These are phyloP conservation scores for Radiomyces spectabilis DNA, from an alignment of 192 early-diverging fungal species.

Conservation along the genomic window DNA sequence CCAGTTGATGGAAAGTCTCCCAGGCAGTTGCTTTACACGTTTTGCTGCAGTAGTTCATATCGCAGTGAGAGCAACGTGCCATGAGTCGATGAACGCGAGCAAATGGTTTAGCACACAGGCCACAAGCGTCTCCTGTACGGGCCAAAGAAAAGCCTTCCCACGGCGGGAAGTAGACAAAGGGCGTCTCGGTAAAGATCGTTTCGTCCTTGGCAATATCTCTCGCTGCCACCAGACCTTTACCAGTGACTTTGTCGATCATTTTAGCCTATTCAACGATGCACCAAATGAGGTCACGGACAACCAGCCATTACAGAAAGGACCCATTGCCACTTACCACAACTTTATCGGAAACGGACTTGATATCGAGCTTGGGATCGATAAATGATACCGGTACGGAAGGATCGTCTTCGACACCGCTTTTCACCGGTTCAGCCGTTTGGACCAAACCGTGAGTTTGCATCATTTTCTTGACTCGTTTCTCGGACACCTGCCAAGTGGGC, in stretches of 20 bases:
- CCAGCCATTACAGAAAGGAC: too few relatives aligned
- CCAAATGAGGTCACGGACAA: too few relatives aligned
- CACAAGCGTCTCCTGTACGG: constrained; percentile 39
- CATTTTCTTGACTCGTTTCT: constrained; percentile 56
- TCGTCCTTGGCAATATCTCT: constrained; percentile 41
- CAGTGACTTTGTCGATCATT: constrained; percentile 30
- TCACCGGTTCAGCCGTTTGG: constrained; percentile 29
- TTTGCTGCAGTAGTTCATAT: constrained; percentile 39
- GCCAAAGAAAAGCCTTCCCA: constrained; percentile 45
- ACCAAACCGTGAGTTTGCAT: constrained; percentile 37
- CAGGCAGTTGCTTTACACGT: constrained; percentile 35
- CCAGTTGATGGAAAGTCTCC: constrained; percentile 40
- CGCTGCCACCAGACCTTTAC: constrained; percentile 47
- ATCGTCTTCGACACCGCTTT: constrained; percentile 33
- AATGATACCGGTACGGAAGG: constrained; percentile 44
- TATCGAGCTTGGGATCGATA: constrained; percentile 34
- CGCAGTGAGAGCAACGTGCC: constrained; percentile 31
- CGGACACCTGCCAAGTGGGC: constrained; percentile 48
- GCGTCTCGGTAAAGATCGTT: constrained; percentile 46
- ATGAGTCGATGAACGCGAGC: constrained; percentile 22
- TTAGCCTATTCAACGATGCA: too few relatives aligned
- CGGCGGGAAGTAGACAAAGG: constrained; percentile 49
- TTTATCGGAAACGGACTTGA: constrained; percentile 26
- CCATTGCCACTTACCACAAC: constrained; percentile 16
- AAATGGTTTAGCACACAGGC: constrained; percentile 44